Base-by-base conservation (phyloP, 2,329 filamentous ascomycete species). In the Talaromyces sp. region DNA sequence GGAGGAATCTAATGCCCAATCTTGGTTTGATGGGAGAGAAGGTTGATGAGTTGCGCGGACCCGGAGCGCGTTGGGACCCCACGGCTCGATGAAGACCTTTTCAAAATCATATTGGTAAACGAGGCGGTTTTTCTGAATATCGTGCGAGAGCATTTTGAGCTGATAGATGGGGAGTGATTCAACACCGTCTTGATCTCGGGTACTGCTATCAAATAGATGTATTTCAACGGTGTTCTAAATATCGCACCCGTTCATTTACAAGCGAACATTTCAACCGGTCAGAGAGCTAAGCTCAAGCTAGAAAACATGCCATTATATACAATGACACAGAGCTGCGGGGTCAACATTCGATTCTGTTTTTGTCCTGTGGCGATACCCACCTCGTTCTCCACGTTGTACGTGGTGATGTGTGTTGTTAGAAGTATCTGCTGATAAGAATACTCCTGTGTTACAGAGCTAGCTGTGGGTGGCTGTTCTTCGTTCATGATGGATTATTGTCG, bases 31-130 rank as follows among this genome's bases (percentile, higher is more conserved):
- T 11, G 77, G 77, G 67, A 79, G 74, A 31, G 70, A 70, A 6
- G 75, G 69, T n/a, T 73, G 71, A 66, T 74, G 77, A 5, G 77
- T 79, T 5, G 76, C 75, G 43, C 76, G 73, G 27, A 79, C 68
- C 11, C 77, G 76, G 17, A 79, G 70, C 13, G 77, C 76, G 68
- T 79, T 75, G 3, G 75, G 69, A 31, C 77, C 75, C 77, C 76
- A 79, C 54, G 76, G 73, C 63, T 79, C 71, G 43, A 79, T 73
- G 73, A 73, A 77, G 43, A 79, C 72, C 31, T 72, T 67, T 50
- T 79, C 75, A 62, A 75, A 76, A 50, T 79, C 77, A 63, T 77
- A 78, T 37, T 74, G 72, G 59, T 74, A 79, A 57, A 77, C 56
- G 13, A 79, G 72, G 43, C 72, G 73, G 61, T 75, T 67, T 11